Base-by-base conservation (phyloP, 345 rosid species). In the Pseudoturritis turrita region DNA sequence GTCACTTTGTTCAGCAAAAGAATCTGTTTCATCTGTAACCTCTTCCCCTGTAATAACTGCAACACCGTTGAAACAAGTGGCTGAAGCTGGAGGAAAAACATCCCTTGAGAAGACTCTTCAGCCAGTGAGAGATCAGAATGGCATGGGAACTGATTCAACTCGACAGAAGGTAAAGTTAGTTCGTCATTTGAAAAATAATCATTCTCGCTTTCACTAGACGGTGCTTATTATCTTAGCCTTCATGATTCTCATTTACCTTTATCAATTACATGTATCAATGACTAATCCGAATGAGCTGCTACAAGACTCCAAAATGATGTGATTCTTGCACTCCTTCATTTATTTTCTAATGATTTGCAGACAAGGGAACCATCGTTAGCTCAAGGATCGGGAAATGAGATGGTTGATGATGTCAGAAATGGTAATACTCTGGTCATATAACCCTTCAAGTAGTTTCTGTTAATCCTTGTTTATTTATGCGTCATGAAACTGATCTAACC, bases 1-100 rank as follows among this genome's bases (percentile, higher is more conserved):
- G 36, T 33, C 36, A 33, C 36, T 33, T 7, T 33, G 36, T 62
- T 66, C 79, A 84, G 75, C 70, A 15, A 78, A 72, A 60, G 84
- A 63, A 77, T 72, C 18, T n/a, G 73, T 54, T 40, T 3, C 36
- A 41, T 62, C 84, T 72, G 35, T 77, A 43, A 39, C 78, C 35
- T 5, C 25, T 1, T 64, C 69, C 21, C 6, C 75, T 28, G 76
- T 74, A 10, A 70, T 76, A 74, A 50, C 68, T 63, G 78, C 83
- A n/a, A 70, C 59, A 37, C 49, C 72, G 10, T 15, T 53, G 44
- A 56, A 68, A 45, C 36, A 33, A 33, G 47, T 81, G 76, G 78
- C 72, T 52, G 50, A 33, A 65, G 46, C 69, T 45, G 72, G 3
- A 60, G 36, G 59, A 80, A 62, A 13, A 41, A 39, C 40, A 39